Conservation (phyloP, 2,329 filamentous ascomycete species). For the Epichloe sp. region DNA sequence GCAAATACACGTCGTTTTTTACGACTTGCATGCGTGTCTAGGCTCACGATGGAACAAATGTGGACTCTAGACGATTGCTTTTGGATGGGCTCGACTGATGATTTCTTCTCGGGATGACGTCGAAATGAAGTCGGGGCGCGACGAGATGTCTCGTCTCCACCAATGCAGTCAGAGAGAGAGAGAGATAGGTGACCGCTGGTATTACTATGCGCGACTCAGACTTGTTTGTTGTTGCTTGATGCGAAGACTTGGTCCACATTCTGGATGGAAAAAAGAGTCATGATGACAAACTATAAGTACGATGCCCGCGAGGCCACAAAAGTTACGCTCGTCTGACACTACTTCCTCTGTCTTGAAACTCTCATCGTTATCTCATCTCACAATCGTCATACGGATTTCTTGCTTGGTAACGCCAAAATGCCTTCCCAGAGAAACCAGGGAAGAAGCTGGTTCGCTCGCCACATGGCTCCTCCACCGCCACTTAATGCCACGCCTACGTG, state of each 20-base stretch:
- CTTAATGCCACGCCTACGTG: conserved; percentile 21
- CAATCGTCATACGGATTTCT: no score
- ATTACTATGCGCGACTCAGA: not conserved
- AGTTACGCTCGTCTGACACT: no score
- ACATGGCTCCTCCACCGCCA: conserved; percentile 26
- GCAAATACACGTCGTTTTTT: not conserved
- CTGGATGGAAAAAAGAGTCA: not conserved
- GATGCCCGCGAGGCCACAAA: not conserved
- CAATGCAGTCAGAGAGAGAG: not conserved
- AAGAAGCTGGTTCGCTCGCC: conserved; percentile 26
- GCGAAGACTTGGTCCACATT: not conserved
- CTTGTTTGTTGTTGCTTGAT: not conserved
- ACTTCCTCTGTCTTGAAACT: no score
- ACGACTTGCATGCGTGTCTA: not conserved
- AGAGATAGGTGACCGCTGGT: not conserved
- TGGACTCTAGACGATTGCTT: not conserved
- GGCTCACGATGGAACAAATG: not conserved
- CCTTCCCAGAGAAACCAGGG: conserved; percentile 17
- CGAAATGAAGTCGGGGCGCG: no score
- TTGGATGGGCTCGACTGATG: not conserved
- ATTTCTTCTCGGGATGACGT: not conserved
- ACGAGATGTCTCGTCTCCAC: not conserved
- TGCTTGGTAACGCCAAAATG: conserved; percentile 9
- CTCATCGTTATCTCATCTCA: no score
- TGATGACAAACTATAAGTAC: not conserved